Percentiles rank a stretch among this genome's conserved stretches.
phyloP scores from a whole-genome alignment of 768 basidiomycete genomes.

The Strobilomyces confusus region DNA sequence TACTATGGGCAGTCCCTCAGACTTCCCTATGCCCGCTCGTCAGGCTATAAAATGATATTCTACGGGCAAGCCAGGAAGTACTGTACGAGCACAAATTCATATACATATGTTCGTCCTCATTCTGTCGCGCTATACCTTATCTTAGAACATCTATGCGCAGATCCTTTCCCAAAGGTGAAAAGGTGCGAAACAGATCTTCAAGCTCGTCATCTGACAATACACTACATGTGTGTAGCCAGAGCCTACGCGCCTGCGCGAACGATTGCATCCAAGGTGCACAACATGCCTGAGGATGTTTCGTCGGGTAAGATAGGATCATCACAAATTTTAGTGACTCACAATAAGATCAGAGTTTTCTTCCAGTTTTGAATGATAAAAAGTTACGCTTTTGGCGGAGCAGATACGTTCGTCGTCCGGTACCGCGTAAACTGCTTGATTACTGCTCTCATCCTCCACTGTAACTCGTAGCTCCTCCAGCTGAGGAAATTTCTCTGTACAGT shows the following conservation, averaged over 20 bases:
- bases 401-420: not conserved
- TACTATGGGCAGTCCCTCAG: too few relatives aligned
- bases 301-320: not conserved
- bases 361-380: not conserved
- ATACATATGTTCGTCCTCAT: not conserved
- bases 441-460: not conserved
- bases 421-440: too few relatives aligned
- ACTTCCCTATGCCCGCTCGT: too few relatives aligned
- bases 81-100: too few relatives aligned
- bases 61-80: too few relatives aligned
- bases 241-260: not conserved
- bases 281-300: not conserved
- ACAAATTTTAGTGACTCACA: not conserved
- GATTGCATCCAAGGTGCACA: not conserved
- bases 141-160: not conserved
- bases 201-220: not conserved
- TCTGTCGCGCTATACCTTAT: not conserved
- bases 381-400: not conserved
- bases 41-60: too few relatives aligned
- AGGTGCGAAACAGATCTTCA: not conserved
- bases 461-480: not conserved
- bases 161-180: not conserved
- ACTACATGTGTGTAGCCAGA: not conserved
- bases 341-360: not conserved
- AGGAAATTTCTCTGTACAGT: not conserved